A percentile compares a stretch with the other conserved stretches of the same genome.
phyloP scores from a whole-genome alignment of 2,329 filamentous ascomycete genomes.

The Ophiostoma australiae region DNA sequence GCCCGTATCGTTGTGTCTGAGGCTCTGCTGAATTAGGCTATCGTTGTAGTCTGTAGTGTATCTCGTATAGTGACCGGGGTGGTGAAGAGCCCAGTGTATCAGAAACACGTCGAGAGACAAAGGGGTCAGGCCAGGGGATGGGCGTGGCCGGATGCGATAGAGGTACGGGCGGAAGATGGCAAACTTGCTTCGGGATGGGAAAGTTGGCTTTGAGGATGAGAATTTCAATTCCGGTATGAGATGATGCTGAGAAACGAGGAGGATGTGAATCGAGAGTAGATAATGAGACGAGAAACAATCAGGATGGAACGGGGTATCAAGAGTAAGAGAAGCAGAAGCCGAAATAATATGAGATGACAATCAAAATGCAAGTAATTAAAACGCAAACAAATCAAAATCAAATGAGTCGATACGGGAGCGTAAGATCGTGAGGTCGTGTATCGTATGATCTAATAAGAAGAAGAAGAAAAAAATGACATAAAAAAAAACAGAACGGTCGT shows the following conservation, averaged over 20 bases:
- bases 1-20: constrained; percentile 12
- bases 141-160: background rate
- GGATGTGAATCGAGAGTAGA: background rate
- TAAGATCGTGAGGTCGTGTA: constrained; percentile 11
- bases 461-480: background rate
- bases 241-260: background rate
- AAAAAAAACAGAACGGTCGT: background rate
- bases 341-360: background rate
- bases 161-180: background rate
- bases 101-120: background rate
- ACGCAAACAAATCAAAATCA: background rate
- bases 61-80: constrained; percentile 2
- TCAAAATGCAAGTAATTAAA: background rate
- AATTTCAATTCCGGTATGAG: constrained; percentile 7
- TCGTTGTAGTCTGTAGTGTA: background rate
- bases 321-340: background rate
- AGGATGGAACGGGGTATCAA: constrained; percentile 12
- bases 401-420: background rate
- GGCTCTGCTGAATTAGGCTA: constrained; percentile 20
- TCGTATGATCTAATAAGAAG: background rate
- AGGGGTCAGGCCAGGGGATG: constrained; percentile 15
- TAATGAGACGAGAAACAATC: background rate
- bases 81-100: background rate
- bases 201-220: constrained; percentile 15
- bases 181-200: constrained; percentile 19